These are phyloP conservation scores for Madurella mycetomatis DNA, from an alignment of 2,329 filamentous ascomycete species.

Conservation along the genomic window DNA sequence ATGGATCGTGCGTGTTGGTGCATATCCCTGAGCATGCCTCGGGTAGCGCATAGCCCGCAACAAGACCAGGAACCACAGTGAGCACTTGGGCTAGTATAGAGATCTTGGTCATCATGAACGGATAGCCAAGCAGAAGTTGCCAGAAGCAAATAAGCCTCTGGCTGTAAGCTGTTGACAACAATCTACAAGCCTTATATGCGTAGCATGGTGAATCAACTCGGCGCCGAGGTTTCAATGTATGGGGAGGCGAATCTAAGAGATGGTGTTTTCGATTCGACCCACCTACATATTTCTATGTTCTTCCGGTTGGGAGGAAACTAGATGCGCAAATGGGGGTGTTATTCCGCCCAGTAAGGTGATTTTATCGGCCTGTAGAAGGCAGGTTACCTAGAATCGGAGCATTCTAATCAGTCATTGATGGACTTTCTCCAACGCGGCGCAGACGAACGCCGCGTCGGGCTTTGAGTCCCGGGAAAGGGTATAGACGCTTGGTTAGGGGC, in stretches of 20 bases:
- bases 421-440: background rate
- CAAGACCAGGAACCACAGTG: conserved; percentile 8
- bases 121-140: background rate
- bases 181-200: too few species aligned
- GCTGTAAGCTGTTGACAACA: too few species aligned
- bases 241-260: too few species aligned
- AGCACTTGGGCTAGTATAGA: background rate
- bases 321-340: background rate
- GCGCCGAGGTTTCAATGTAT: too few species aligned
- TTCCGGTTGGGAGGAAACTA: background rate
- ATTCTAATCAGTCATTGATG: background rate
- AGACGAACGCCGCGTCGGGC: background rate
- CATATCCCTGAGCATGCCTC: conserved; percentile 35
- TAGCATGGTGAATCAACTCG: too few species aligned
- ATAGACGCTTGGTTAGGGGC: background rate
- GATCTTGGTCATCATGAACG: background rate
- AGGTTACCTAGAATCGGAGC: background rate
- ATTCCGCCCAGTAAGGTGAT: background rate
- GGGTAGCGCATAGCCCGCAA: conserved; percentile 30
- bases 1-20: conserved; percentile 34
- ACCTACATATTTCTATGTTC: too few species aligned
- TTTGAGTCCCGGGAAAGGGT: background rate
- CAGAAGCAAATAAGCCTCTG: background rate
- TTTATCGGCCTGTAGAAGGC: background rate
- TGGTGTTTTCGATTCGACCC: too few species aligned